A percentile compares a stretch with the other conserved stretches of the same genome.
phyloP scores from a whole-genome alignment of 305 asterid species.

The Fraxinus ornus region DNA sequence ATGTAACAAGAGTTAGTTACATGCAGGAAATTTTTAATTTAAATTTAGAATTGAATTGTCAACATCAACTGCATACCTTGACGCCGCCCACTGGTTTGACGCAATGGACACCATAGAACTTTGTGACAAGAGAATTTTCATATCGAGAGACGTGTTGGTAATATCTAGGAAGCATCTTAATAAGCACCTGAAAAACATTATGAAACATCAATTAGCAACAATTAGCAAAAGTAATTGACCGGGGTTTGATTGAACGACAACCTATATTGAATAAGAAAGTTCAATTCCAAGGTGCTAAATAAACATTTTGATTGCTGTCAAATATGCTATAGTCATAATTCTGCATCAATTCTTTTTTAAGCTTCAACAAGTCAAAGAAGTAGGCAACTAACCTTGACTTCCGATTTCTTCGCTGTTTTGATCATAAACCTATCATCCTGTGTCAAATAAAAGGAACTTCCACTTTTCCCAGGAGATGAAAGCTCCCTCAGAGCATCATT shows the following conservation, averaged over 20 bases:
- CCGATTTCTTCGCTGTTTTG: constrained; percentile 94
- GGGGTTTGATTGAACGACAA: background rate
- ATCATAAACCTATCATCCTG: constrained; percentile 97
- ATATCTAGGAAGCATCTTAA: constrained; percentile 94
- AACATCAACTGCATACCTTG: constrained; percentile 51
- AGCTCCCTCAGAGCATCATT: constrained; percentile 89
- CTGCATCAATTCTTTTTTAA: background rate
- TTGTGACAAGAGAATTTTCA: constrained; percentile 86
- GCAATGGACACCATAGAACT: constrained; percentile 93
- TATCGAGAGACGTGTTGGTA: constrained; percentile 67
- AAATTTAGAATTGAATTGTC: constrained; percentile 4
- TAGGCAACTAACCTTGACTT: constrained; percentile 83
- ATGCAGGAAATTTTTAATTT: background rate
- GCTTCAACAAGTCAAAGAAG: constrained; percentile 30
- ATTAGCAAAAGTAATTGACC: constrained; percentile 20
- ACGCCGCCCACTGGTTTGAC: constrained; percentile 96
- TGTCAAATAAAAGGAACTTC: constrained; percentile 88
- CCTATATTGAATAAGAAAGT: constrained; percentile 9
- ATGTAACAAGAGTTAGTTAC: constrained; percentile 18
- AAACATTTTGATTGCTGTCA: constrained; percentile 1
- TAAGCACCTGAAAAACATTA: constrained; percentile 68
- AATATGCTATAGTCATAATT: background rate
- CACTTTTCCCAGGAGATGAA: constrained; percentile 98
- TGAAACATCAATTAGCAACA: constrained; percentile 26
- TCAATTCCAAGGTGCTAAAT: background rate